Evolutionary conservation across 75 land plant species (phyloP).

Genomic region (Gnetum montanum): DNA sequence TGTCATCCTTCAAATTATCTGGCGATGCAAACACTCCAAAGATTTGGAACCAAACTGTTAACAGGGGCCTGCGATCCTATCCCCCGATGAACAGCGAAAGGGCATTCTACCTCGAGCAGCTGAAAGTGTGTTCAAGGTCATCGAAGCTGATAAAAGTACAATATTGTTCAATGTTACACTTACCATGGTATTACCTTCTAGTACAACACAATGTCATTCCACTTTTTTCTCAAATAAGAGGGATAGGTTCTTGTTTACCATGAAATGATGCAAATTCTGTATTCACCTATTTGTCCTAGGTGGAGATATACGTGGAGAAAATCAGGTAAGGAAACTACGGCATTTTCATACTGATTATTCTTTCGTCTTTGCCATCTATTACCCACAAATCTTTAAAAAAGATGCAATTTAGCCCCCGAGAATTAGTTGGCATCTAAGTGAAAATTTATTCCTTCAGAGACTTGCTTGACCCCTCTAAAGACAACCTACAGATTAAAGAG

Average conservation of each 20-base stretch:
- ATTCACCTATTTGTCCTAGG: constrained; percentile 27
- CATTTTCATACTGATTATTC: no score
- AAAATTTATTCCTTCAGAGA: constrained; percentile 37
- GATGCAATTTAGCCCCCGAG: no score
- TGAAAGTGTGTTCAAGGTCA: constrained; percentile 35
- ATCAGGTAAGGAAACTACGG: constrained; percentile 36
- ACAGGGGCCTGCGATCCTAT: constrained; percentile 59
- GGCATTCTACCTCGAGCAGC: constrained; percentile 64
- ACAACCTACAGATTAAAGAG: constrained; percentile 73
- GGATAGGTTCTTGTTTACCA: no score
- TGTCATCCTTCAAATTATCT: no score
- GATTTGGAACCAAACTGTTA: not conserved
- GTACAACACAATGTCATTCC: not conserved
- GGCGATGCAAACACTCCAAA: no score
- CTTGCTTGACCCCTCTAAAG: constrained; percentile 72
- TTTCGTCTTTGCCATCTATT: no score
- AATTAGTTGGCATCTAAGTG: no score
- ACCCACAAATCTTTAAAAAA: no score
- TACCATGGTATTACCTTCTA: constrained; percentile 75
- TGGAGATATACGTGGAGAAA: constrained; percentile 86
- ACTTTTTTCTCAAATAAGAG: not conserved
- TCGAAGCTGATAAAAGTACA: constrained; percentile 27
- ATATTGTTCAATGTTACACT: constrained; percentile 48
- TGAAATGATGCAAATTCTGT: no score
- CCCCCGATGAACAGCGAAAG: constrained; percentile 35